These are phyloP conservation scores for Usnea hakonensis DNA, from an alignment of 495 filamentous ascomycete species.

Conservation along the genomic window DNA sequence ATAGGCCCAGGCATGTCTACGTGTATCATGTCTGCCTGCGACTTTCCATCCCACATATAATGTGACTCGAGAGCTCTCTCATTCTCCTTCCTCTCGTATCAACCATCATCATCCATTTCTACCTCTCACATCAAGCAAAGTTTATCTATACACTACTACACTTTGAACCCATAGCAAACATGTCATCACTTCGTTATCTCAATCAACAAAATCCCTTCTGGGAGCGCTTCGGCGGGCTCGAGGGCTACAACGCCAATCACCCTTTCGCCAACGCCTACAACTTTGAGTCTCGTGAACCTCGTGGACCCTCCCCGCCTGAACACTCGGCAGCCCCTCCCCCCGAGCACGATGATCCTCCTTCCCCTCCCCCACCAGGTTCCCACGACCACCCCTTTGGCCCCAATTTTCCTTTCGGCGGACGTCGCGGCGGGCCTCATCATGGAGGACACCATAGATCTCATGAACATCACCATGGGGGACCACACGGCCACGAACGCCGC, in stretches of 20 bases:
- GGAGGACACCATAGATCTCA: conserved; percentile 13
- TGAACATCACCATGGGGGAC: conserved; percentile 10
- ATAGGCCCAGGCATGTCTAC: conserved; percentile 13
- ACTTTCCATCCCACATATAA: conserved; percentile 19
- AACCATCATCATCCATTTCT: not conserved
- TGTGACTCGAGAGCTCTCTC: conserved; percentile 19
- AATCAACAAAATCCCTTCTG: conserved; percentile 33
- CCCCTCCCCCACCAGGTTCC: conserved; percentile 19
- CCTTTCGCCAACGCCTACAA: conserved; percentile 34
- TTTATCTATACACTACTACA: not conserved
- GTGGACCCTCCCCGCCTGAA: conserved; percentile 1
- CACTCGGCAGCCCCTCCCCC: conserved; percentile 6
- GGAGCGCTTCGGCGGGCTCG: conserved; percentile 31
- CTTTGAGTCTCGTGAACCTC: conserved; percentile 17
- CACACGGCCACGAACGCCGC: conserved; percentile 15
- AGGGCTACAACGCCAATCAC: conserved; percentile 27
- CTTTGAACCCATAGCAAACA: not conserved
- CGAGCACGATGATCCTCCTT: conserved; percentile 21
- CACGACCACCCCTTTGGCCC: conserved; percentile 22
- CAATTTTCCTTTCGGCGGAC: conserved; percentile 20
- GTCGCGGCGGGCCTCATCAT: conserved; percentile 17
- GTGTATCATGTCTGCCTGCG: conserved; percentile 22
- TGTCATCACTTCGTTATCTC: conserved; percentile 29
- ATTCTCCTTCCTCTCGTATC: conserved; percentile 9
- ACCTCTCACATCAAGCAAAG: not conserved